A percentile compares a stretch with the other conserved stretches of the same genome.
These are phyloP conservation scores for Medicago ruthenica DNA, from an alignment of 306 rosid species.

Conservation along the genomic window DNA sequence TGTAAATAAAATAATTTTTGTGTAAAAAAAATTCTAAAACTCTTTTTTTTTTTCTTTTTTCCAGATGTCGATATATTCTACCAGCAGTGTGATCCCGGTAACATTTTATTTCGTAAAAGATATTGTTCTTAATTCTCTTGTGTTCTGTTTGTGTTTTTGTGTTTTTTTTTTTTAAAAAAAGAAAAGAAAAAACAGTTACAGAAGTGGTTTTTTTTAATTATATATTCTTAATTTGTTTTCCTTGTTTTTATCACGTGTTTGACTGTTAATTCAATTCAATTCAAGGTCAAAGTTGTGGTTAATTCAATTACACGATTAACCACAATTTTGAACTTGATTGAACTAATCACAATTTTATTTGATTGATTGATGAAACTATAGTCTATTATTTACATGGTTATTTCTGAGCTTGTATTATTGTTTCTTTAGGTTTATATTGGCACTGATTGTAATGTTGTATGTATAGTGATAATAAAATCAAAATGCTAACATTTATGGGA, in stretches of 20 bases:
- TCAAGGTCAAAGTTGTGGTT: too few species aligned
- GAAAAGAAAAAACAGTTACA: background rate
- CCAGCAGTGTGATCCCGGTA: conserved; percentile 55
- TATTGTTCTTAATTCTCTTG: background rate
- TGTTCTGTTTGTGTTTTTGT: background rate
- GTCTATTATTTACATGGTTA: background rate
- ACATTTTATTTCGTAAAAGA: conserved; percentile 5
- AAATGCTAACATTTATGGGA: conserved; percentile 1
- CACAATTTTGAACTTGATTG: too few species aligned
- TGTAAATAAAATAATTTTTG: too few species aligned
- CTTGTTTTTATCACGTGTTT: too few species aligned
- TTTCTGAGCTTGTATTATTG: background rate
- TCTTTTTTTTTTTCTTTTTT: background rate
- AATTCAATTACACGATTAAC: too few species aligned
- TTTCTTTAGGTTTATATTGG: background rate
- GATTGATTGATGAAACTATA: too few species aligned
- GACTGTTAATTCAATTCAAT: too few species aligned
- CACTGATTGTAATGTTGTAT: background rate
- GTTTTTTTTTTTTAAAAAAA: too few species aligned
- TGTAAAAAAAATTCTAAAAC: background rate
- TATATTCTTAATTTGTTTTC: background rate
- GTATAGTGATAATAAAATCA: background rate
- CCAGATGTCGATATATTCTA: conserved; percentile 57
- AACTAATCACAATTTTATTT: too few species aligned
- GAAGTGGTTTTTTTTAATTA: background rate